Evolutionary conservation across 2,329 filamentous ascomycete species (phyloP), one percentile per base, ranked within the genome.

Genomic region (Waltergamsia citrina): DNA sequence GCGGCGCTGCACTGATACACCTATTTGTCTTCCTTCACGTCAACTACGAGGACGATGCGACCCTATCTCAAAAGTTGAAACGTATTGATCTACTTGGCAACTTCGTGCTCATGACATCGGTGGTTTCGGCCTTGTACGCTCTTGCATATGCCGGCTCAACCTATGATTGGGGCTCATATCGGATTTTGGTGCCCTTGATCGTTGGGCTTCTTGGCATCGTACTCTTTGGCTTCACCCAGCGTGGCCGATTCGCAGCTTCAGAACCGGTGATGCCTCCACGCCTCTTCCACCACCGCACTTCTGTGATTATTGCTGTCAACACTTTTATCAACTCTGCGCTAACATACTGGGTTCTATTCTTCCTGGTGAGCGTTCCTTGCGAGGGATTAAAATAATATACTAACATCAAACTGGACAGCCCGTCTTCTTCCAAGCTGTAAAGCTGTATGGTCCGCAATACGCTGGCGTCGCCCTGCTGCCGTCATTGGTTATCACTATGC

Each of bases 401-500:
- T n/a, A n/a, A n/a, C n/a, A n/a, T n/a, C n/a, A n/a, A n/a, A n/a
- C n/a, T n/a, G n/a, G n/a, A n/a, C n/a, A n/a, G 1, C 63, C 65
- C 0, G 38, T 69, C 2, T 70, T 67, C 42, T 69, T 69, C 40
- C 63, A 69, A 33, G 53, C 50, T 1, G 59, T 69, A 0, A 46
- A 49, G 6, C 32, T 46, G 2, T 49, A 52, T 5, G 45, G 49
- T 0, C 55, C 66, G 0, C 40, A 46, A 0, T 40, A 49, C 0
- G 48, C 59, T 0, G 60, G 56, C 2, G 46, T 61, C 1, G 42
- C 50, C 11, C 36, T 60, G 18, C 48, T 64, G 24, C 45, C 52
- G 25, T 41, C 47, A 1, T 46, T 51, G 0, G 34, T 56, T 1
- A 47, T 54, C 9, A 47, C 44, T 2, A 43, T 59, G n/a, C 50